Base-by-base conservation (phyloP, 495 filamentous ascomycete species). In the Hypomontagnella submonticulosa region DNA sequence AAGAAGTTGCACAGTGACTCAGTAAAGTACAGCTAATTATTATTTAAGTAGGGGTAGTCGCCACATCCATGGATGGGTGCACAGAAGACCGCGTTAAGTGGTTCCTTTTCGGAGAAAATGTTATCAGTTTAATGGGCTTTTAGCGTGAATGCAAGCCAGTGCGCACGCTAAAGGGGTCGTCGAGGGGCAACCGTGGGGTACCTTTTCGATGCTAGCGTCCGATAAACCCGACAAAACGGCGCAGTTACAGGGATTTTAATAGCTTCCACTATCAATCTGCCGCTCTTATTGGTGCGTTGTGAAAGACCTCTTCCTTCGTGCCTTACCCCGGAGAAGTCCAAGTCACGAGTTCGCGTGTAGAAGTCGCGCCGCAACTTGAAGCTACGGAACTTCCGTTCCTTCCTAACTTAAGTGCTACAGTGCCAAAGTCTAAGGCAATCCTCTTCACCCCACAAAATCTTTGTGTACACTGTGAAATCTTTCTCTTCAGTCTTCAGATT, bases 261-360 rank as follows among this genome's bases (percentile, higher is more conserved):
- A 58, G 54, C 18, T 3, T 27, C 23, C 3, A 3, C 23, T 3
- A 27, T 27, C 23, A 27, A 27, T 27, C 13, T 10, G 23, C 4
- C 4, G 15, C 10, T 58, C 12, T 15, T 32, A 63, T 67, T 67
- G 64, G 64, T 9, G 13, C 7, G 18, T 2, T 12, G 30, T 11
- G 5, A 4, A 38, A 40, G n/a, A n/a, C 27, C n/a, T 27, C 42
- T 44, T 16, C 16, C 30, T 50, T 49, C 4, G 20, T 43, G 1
- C 50, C 13, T 36, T 41, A 55, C 52, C 46, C 57, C 36, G 18
- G 57, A 10, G 56, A 32, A 49, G 52, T 61, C 54, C 48, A 55
- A 54, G 58, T 67, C 65, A 67, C 65, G 65, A 44, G 58, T 57
- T 63, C 54, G 53, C 58, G 65, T 63, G 65, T 67, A 18, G 46